Base-by-base conservation (phyloP, 352 stramenopile genomes). In the Phytopythium oedochilum region DNA sequence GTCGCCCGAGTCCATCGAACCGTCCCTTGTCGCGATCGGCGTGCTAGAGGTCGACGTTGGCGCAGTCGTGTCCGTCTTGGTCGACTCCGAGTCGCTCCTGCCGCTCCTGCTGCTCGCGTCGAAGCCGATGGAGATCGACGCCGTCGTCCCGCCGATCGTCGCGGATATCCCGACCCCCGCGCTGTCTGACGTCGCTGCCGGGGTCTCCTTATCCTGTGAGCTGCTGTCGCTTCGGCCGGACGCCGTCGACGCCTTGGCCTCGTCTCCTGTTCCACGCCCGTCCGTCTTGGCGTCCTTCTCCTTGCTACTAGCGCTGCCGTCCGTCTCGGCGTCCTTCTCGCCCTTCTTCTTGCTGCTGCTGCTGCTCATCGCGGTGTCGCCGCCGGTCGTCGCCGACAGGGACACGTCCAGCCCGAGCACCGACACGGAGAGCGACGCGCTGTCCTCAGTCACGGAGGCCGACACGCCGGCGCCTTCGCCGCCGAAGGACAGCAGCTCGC, bases 1-100 rank as follows among this genome's bases (percentile, higher is more conserved):
- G 49, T 53, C 39, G 38, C 57, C 52, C 39, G 59, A 54, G 44
- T 56, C 18, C 22, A 22, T 58, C 2, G 39, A 51, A 23, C 44
- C 15, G 10, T 35, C 35, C 2, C 17, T 36, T 29, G 36, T 39
- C 29, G 20, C 34, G 15, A 23, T 9, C 12, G 51, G 34, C 3
- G 51, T n/a, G 25, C 12, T 20, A 1, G 51, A 15, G 6, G 39
- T 28, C 18, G 29, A 8, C 10, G 38, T 48, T 12, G 29, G 10
- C 1, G 29, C 17, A 5, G 52, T 23, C 1, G n/a, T 46, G 39
- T 28, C 22, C 28, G 6, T 28, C 1, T 5, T 28, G 39, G n/a
- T 14, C 39, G n/a, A 46, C 39, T n/a, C n/a, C n/a, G 39, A 28
- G 23, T 9, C 14, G 12, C 11, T 11, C 22, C 20, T 15, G 42